These are phyloP conservation scores for Penicillium janthinellum DNA, from an alignment of 2,329 filamentous ascomycete species.

Conservation along the genomic window DNA sequence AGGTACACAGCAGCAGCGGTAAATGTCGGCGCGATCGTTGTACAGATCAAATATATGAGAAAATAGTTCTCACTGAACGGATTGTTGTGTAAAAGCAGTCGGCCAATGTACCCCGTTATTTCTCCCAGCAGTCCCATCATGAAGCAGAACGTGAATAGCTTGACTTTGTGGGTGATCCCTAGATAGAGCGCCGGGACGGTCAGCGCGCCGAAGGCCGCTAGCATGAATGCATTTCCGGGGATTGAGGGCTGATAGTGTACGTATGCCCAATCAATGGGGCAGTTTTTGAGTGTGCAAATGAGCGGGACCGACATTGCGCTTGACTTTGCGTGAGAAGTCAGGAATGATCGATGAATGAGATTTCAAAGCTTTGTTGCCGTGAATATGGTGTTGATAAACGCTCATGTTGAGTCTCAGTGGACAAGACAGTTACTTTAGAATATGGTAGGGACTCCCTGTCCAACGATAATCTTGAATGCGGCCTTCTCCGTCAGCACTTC, in stretches of 20 bases:
- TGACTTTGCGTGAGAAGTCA: neutral
- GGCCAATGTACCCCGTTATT: neutral
- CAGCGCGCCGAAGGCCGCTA: conserved; percentile 1
- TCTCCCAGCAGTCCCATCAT: conserved; percentile 3
- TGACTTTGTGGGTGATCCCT: conserved; percentile 3
- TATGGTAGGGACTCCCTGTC: neutral
- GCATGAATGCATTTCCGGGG: conserved; percentile 1
- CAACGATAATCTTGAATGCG: neutral
- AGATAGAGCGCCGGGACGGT: neutral
- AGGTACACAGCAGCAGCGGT: conserved; percentile 1
- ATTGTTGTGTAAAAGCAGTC: conserved; percentile 1
- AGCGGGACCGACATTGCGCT: neutral
- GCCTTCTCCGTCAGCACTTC: neutral
- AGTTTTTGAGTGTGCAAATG: neutral
- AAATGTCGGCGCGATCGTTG: conserved; percentile 2
- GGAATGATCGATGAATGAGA: neutral
- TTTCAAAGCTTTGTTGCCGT: neutral
- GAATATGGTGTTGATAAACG: neutral
- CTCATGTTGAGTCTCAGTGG: neutral
- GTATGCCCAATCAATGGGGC: conserved; percentile 4
- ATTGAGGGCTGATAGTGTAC: conserved; percentile 5
- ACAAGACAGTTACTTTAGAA: conserved; percentile 1
- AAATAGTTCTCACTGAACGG: conserved; percentile 1
- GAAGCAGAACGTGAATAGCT: conserved; percentile 4
- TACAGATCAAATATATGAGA: conserved; percentile 3